phyloP scores from a whole-genome alignment of 2,329 filamentous ascomycete species.

The Parafenestella ontariensis region DNA sequence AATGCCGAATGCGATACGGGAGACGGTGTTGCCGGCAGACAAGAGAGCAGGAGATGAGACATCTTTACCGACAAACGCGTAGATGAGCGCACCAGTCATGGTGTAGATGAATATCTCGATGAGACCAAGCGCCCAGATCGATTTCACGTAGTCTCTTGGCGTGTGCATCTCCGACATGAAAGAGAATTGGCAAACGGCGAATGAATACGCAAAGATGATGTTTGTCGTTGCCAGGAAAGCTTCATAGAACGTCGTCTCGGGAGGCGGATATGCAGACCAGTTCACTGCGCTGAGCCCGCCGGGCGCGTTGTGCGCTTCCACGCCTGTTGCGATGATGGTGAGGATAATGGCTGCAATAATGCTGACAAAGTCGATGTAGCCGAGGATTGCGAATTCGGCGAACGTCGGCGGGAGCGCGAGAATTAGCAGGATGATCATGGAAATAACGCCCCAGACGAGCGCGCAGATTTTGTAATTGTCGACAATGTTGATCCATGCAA shows the following conservation, averaged over 20 bases:
- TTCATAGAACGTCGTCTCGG: conserved; percentile 68
- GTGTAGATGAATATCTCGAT: conserved; percentile 67
- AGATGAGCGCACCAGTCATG: conserved; percentile 73
- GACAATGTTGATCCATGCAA: conserved; percentile 70
- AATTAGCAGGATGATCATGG: conserved; percentile 65
- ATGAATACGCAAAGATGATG: conserved; percentile 48
- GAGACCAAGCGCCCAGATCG: conserved; percentile 63
- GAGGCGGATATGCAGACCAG: conserved; percentile 44
- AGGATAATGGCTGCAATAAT: conserved; percentile 71
- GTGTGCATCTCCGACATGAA: conserved; percentile 72
- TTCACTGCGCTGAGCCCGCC: conserved; percentile 36
- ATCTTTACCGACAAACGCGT: conserved; percentile 68
- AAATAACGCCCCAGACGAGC: conserved; percentile 69
- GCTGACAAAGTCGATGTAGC: conserved; percentile 64
- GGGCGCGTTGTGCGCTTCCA: conserved; percentile 39
- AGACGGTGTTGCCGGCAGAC: conserved; percentile 64
- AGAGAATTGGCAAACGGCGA: conserved; percentile 73
- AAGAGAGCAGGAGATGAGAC: conserved; percentile 71
- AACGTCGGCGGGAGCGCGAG: conserved; percentile 69
- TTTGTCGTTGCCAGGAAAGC: conserved; percentile 56
- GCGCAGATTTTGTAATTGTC: conserved; percentile 66
- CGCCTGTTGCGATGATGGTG: conserved; percentile 72
- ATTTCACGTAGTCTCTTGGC: conserved; percentile 67
- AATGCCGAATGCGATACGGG: conserved; percentile 75
- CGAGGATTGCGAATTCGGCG: conserved; percentile 67